Evolutionary conservation across 2,329 filamentous ascomycete species (phyloP).

Genomic region (Exserohilum rostratum): DNA sequence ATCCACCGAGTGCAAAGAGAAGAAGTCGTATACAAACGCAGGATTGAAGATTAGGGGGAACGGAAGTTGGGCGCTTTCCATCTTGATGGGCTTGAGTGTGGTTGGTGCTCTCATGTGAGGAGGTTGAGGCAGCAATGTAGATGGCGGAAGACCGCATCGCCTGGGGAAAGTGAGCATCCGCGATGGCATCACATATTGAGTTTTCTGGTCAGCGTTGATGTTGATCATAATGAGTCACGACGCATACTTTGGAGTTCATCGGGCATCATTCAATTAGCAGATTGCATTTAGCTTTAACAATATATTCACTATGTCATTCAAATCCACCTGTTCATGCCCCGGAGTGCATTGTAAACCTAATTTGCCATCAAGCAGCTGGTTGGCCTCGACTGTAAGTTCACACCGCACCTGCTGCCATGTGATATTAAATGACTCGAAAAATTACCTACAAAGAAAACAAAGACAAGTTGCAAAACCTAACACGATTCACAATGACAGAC

Average conservation of each 20-base stretch:
- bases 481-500: background rate
- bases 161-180: background rate
- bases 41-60: slow-evolving; percentile 6
- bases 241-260: too few relatives aligned
- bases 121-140: background rate
- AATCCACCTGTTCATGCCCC: background rate
- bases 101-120: slow-evolving; percentile 10
- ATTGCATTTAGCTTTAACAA: too few relatives aligned
- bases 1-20: slow-evolving; percentile 2
- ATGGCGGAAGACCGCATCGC: background rate
- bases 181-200: background rate
- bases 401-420: background rate
- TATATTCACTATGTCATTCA: background rate
- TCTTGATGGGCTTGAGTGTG: slow-evolving; percentile 18
- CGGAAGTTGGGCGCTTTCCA: slow-evolving; percentile 7
- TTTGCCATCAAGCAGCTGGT: background rate
- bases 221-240: background rate
- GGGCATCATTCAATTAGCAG: too few relatives aligned
- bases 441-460: background rate
- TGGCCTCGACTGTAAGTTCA: background rate
- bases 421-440: background rate
- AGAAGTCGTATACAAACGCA: slow-evolving; percentile 12
- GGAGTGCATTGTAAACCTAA: background rate
- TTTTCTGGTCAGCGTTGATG: background rate
- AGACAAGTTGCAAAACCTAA: background rate